A percentile compares a stretch with the other conserved stretches of the same genome.
Conservation (phyloP, 2,329 filamentous ascomycete genomes). For the Ophiostoma tasmaniense region DNA sequence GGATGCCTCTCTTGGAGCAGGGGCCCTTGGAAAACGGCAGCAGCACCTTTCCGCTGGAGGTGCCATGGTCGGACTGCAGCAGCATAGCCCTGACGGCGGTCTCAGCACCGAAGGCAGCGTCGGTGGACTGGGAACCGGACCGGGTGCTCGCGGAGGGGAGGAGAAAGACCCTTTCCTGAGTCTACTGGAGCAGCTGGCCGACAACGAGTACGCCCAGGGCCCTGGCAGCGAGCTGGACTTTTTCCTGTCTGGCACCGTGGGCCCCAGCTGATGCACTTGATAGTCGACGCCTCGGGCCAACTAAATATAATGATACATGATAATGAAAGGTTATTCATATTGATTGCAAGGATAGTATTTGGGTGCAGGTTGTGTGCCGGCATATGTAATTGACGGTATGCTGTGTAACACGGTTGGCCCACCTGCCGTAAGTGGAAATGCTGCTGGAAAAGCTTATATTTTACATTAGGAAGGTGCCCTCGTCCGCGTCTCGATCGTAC, state of each 20-base stretch:
- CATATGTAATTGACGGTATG: not conserved
- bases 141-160: conserved; percentile 34
- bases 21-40: not conserved
- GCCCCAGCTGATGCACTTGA: not conserved
- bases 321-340: not conserved
- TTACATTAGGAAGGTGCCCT: not conserved
- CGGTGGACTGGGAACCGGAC: conserved; percentile 32
- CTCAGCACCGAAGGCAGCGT: conserved; percentile 41
- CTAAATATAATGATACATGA: not conserved
- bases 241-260: conserved; percentile 43
- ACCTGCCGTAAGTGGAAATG: not conserved
- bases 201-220: conserved; percentile 64
- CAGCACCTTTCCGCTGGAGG: not conserved
- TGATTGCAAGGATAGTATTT: no score
- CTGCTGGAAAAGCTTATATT: not conserved
- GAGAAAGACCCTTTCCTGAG: conserved; percentile 78
- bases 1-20: conserved; percentile 12
- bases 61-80: conserved; percentile 18
- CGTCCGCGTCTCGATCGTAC: not conserved
- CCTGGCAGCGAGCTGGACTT: conserved; percentile 70
- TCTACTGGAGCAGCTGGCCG: conserved; percentile 70
- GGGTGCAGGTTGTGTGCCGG: no score
- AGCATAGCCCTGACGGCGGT: conserved; percentile 35
- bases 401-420: not conserved
- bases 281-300: not conserved